A percentile compares a stretch with the other conserved stretches of the same genome.
These are phyloP conservation scores for Hymenotorrendiella dingleyae DNA, from an alignment of 2,329 filamentous ascomycete species.

Conservation along the genomic window DNA sequence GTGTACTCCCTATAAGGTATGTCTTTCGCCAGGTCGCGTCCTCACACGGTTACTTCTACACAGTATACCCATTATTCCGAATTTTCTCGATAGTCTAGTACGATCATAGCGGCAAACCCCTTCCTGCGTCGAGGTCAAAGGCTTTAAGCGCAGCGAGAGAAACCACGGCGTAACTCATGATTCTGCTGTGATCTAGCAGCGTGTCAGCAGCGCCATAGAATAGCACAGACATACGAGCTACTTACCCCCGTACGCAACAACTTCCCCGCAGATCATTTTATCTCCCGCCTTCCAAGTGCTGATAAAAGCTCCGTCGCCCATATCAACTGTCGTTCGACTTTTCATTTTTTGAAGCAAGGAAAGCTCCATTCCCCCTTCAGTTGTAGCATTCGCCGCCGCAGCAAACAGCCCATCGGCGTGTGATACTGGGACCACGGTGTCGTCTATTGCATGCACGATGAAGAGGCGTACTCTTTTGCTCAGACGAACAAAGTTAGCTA, in stretches of 20 bases:
- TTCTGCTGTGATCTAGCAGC: conserved; percentile 58
- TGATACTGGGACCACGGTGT: conserved; percentile 73
- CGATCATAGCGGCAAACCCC: conserved; percentile 13
- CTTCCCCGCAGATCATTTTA: conserved; percentile 30
- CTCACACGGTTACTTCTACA: no score
- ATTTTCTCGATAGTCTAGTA: no score
- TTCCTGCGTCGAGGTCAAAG: conserved; percentile 43
- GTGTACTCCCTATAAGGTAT: no score
- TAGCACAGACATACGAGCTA: not conserved
- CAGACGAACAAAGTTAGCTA: conserved; percentile 49
- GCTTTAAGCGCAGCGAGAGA: conserved; percentile 58
- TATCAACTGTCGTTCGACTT: conserved; percentile 25
- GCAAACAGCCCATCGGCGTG: conserved; percentile 61
- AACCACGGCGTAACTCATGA: conserved; percentile 61
- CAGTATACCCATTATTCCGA: no score
- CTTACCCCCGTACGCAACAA: conserved; percentile 30
- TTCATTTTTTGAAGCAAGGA: conserved; percentile 27
- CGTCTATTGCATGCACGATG: conserved; percentile 74
- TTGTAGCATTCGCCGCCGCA: conserved; percentile 49
- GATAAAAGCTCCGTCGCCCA: conserved; percentile 29
- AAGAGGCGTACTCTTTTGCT: conserved; percentile 57
- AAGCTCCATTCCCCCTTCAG: conserved; percentile 29
- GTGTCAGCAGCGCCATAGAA: conserved; percentile 11
- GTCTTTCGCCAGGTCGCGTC: no score
- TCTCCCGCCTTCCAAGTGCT: conserved; percentile 28